phyloP scores from a whole-genome alignment of 208 protist genomes.

The Herpetomonas tarakana region DNA sequence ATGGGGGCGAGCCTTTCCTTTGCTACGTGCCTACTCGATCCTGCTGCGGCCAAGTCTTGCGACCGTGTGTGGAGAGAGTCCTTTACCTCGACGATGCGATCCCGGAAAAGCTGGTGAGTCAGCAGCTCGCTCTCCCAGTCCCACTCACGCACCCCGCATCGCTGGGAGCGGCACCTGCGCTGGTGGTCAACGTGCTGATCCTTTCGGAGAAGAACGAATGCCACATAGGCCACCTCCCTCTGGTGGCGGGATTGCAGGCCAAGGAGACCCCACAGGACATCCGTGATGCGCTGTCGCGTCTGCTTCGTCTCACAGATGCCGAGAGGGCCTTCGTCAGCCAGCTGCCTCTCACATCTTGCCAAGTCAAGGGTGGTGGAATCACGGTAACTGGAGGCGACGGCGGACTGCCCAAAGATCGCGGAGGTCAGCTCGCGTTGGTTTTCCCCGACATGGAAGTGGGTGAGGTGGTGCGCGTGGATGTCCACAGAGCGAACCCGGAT shows the following conservation, averaged over 20 bases:
- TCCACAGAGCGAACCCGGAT: slow-evolving; percentile 6
- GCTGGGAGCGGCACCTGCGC: slow-evolving; percentile 4
- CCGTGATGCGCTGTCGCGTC: slow-evolving; percentile 14
- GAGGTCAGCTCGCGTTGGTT: no score
- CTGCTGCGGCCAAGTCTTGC: not conserved
- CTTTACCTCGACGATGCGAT: slow-evolving; percentile 24
- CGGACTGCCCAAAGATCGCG: no score
- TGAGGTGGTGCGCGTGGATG: slow-evolving; percentile 43
- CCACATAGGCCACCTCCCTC: slow-evolving; percentile 29
- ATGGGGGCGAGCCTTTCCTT: no score
- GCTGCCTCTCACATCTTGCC: no score
- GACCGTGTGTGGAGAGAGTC: slow-evolving; percentile 16
- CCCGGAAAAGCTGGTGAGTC: slow-evolving; percentile 39
- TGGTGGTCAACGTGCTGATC: slow-evolving; percentile 39
- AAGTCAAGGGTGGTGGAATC: no score
- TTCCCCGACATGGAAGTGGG: no score
- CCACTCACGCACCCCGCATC: not conserved
- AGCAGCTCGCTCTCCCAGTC: slow-evolving; percentile 19
- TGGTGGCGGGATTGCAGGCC: slow-evolving; percentile 20
- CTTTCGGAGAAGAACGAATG: slow-evolving; percentile 22
- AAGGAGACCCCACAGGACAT: slow-evolving; percentile 14
- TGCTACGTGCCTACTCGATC: not conserved
- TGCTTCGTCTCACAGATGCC: slow-evolving; percentile 24
- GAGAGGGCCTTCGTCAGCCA: slow-evolving; percentile 26
- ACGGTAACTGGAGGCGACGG: no score